Conservation (phyloP, 2,329 filamentous ascomycete species). For the Aspergillus tanneri region DNA sequence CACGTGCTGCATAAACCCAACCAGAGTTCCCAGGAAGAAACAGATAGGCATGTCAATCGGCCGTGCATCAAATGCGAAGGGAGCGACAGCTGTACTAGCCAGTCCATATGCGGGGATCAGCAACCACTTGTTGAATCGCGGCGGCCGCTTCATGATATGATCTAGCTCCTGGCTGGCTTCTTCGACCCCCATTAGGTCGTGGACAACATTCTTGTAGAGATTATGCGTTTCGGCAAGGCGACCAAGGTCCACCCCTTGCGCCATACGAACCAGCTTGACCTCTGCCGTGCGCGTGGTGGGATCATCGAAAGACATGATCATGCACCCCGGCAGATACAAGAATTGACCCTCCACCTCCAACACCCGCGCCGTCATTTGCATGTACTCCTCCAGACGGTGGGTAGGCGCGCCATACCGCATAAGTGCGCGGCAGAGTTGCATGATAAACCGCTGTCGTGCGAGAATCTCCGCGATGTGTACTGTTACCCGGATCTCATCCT, state of each 20-base stretch:
- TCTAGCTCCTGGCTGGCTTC: slow-evolving; percentile 42
- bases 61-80: slow-evolving; percentile 73
- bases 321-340: slow-evolving; percentile 62
- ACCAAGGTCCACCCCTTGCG: slow-evolving; percentile 43
- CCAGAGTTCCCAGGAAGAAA: slow-evolving; percentile 69
- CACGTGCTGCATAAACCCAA: slow-evolving; percentile 72
- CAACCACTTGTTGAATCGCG: slow-evolving; percentile 54
- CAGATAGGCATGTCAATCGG: slow-evolving; percentile 74
- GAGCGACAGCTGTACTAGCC: slow-evolving; percentile 71
- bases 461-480: slow-evolving; percentile 68
- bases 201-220: slow-evolving; percentile 47
- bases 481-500: slow-evolving; percentile 56
- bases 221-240: slow-evolving; percentile 44
- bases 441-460: slow-evolving; percentile 75
- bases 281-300: slow-evolving; percentile 44
- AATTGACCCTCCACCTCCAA: slow-evolving; percentile 86
- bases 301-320: slow-evolving; percentile 67
- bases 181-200: slow-evolving; percentile 44
- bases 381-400: slow-evolving; percentile 83
- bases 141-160: slow-evolving; percentile 55
- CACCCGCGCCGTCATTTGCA: slow-evolving; percentile 81
- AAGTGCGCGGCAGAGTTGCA: slow-evolving; percentile 78
- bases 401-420: slow-evolving; percentile 91
- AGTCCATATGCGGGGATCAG: slow-evolving; percentile 69
- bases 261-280: slow-evolving; percentile 42